Evolutionary conservation across 352 stramenopile species (phyloP).

Genomic region (Phytophthora tubulina): DNA sequence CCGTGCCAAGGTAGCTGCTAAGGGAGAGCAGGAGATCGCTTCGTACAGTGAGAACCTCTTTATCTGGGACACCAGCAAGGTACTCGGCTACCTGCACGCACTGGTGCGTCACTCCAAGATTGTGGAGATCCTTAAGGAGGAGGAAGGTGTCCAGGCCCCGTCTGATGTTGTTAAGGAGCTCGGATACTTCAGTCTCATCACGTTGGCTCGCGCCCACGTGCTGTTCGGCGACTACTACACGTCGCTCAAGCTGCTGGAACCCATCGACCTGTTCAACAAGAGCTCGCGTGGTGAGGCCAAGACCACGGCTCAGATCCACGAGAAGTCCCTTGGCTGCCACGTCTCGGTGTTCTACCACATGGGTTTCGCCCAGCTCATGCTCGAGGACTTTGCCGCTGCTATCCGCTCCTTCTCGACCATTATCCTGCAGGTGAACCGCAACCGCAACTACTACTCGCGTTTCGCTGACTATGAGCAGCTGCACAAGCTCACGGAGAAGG

Average conservation of each 20-base stretch:
- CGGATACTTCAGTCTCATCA: slow-evolving; percentile 97
- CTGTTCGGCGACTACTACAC: slow-evolving; percentile 97
- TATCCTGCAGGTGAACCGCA: slow-evolving; percentile 91
- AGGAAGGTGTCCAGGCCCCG: slow-evolving; percentile 52
- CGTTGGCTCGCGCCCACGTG: slow-evolving; percentile 95
- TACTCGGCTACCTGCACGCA: slow-evolving; percentile 96
- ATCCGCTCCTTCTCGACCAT: slow-evolving; percentile 91
- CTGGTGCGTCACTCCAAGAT: slow-evolving; percentile 94
- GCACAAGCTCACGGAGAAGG: slow-evolving; percentile 96
- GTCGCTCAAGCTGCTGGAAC: slow-evolving; percentile 92
- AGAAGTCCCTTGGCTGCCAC: slow-evolving; percentile 93
- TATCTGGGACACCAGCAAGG: slow-evolving; percentile 96
- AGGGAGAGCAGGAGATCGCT: slow-evolving; percentile 67
- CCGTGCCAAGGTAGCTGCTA: slow-evolving; percentile 84
- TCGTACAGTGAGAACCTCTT: slow-evolving; percentile 81
- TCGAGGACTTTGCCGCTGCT: slow-evolving; percentile 96
- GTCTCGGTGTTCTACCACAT: slow-evolving; percentile 98
- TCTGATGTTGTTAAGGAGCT: slow-evolving; percentile 90
- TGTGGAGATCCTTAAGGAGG: slow-evolving; percentile 83
- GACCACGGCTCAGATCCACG: slow-evolving; percentile 85
- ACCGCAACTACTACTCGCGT: slow-evolving; percentile 91
- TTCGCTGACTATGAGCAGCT: slow-evolving; percentile 95
- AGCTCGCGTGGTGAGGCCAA: slow-evolving; percentile 58
- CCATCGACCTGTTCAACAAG: slow-evolving; percentile 92
- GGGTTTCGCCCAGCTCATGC: slow-evolving; percentile 97